phyloP scores from a whole-genome alignment of 257 asterid species.

The Coffea eugenioides region DNA sequence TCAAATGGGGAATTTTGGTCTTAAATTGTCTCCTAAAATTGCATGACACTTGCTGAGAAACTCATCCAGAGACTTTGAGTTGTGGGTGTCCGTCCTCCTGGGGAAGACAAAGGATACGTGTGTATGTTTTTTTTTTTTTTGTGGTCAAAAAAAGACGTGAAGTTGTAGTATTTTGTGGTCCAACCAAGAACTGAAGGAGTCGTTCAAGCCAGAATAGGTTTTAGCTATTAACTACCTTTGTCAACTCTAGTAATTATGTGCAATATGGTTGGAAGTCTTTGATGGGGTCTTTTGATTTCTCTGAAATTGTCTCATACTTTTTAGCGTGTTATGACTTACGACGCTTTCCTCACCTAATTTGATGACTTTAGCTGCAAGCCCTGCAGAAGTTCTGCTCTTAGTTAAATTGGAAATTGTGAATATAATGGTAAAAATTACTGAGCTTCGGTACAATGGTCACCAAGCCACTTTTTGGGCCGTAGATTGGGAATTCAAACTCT shows the following conservation, averaged over 20 bases:
- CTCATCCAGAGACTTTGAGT: too few species aligned
- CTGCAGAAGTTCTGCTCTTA: constrained; percentile 8
- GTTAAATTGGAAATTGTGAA: neutral
- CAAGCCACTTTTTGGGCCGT: too few species aligned
- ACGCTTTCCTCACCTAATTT: constrained; percentile 33
- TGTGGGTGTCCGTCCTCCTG: neutral
- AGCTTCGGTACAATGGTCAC: too few species aligned
- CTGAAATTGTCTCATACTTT: constrained; percentile 12
- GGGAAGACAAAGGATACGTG: neutral
- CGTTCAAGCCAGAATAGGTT: constrained; percentile 10
- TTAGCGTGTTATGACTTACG: neutral
- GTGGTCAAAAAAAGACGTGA: neutral
- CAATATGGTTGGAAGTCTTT: constrained; percentile 2
- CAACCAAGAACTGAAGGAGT: constrained; percentile 9
- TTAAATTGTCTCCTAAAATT: too few species aligned
- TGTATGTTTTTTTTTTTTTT: too few species aligned
- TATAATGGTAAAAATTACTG: neutral
- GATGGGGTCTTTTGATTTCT: constrained; percentile 17
- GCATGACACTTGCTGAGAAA: too few species aligned
- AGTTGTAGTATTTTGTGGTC: constrained; percentile 17
- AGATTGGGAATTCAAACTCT: too few species aligned
- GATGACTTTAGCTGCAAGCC: constrained; percentile 20
- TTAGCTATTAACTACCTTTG: constrained; percentile 17
- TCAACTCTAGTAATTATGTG: constrained; percentile 33
- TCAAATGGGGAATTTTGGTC: too few species aligned